Evolutionary conservation across 768 basidiomycete genomes (phyloP).

Genomic region (Collybiopsis luxurians): DNA sequence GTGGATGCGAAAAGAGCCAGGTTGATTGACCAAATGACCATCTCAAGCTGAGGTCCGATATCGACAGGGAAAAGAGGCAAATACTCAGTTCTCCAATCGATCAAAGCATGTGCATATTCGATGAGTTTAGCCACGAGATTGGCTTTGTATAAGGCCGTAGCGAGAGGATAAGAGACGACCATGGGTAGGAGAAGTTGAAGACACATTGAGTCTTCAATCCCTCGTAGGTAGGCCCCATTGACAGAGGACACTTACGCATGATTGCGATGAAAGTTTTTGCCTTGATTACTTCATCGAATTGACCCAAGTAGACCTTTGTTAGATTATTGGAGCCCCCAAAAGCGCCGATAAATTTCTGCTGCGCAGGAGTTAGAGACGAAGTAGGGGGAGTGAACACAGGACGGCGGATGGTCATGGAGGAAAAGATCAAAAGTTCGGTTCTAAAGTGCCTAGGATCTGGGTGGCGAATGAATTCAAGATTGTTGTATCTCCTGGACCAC

Average conservation of each 20-base stretch:
- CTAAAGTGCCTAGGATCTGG: neutral
- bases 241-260: neutral
- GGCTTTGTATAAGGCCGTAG: neutral
- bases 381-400: neutral
- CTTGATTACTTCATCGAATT: neutral
- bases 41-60: neutral
- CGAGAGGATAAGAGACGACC: neutral
- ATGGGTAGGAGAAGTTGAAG: neutral
- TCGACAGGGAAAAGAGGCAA: neutral
- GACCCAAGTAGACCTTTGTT: neutral
- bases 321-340: neutral
- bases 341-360: neutral
- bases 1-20: neutral
- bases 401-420: neutral
- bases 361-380: neutral
- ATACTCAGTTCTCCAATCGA: neutral
- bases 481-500: neutral
- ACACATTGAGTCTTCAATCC: neutral
- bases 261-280: neutral
- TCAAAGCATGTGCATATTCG: neutral
- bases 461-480: neutral
- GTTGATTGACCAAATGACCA: neutral
- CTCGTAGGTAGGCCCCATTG: neutral
- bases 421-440: neutral
- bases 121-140: neutral